Base-by-base conservation (phyloP, 306 rosid genomes). In the Echinosophora koreensis region DNA sequence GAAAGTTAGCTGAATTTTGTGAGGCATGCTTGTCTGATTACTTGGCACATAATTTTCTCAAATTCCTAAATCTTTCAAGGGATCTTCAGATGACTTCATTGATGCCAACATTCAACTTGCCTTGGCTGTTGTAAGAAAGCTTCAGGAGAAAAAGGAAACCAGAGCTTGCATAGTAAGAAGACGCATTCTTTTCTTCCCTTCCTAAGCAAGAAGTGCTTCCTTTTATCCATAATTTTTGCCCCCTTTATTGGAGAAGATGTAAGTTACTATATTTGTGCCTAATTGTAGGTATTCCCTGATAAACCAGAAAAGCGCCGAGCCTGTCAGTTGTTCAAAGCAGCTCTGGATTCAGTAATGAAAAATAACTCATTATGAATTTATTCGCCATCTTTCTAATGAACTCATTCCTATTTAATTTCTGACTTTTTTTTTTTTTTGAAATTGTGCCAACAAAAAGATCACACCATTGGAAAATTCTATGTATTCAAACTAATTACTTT, bases 51-150 rank as follows among this genome's bases (percentile, higher is more conserved):
- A 87, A 91, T 94, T 88, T 84, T 89, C 91, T 87, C 85, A 83
- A 87, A 89, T 89, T 92, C 87, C 92, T 90, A 92, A 89, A 94
- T 87, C 55, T 92, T 88, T 90, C 88, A 92, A 94, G 98, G 97
- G 98, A 80, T 94, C 98, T 87, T 94, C 98, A 92, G 98, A 94
- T 94, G 98, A 92, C 11, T 94, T 90, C 93, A 94, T 84, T 79
- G 98, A 94, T 85, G 97, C 98, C 74, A 94, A 94, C 81, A 83
- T 92, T 85, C 98, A 94, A 85, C 89, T 94, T 69, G 95, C 86
- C 57, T 86, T 94, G 87, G 88, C 98, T 78, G 90, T 94, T 79
- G 97, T 91, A 16, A 88, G 86, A 82, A 94, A 90, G 87, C 97
- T 94, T 73, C 87, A 77, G 73, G 96, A 85, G 69, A 94, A 67